A percentile compares a stretch with the other conserved stretches of the same genome.
Conservation (phyloP, 768 basidiomycete genomes). For the Multifurca ochricompacta region DNA sequence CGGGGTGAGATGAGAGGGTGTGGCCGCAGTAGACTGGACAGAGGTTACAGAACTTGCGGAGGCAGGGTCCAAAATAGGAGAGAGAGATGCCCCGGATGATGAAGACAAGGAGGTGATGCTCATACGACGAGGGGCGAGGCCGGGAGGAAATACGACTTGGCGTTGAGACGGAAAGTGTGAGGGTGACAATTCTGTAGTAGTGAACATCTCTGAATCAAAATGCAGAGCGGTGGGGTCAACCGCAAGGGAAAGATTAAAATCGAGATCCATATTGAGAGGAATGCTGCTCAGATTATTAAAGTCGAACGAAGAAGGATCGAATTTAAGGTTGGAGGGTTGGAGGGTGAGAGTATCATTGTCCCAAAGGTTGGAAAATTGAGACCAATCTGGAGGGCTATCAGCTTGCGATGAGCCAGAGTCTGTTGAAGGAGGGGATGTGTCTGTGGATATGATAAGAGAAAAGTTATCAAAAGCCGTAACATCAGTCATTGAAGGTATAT, state of each 20-base stretch:
- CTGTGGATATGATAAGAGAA: conserved; percentile 2
- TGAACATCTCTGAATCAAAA: conserved; percentile 33
- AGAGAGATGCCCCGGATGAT: conserved; percentile 47
- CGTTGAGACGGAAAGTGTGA: conserved; percentile 12
- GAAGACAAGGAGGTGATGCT: conserved; percentile 51
- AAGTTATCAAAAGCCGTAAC: background rate
- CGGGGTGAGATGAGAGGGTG: conserved; percentile 30
- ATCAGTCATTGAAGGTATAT: conserved; percentile 5
- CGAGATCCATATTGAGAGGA: conserved; percentile 47
- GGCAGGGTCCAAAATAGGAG: conserved; percentile 39
- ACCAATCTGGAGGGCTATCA: conserved; percentile 21
- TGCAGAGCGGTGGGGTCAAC: conserved; percentile 63
- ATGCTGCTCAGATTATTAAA: conserved; percentile 34
- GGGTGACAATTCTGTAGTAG: conserved; percentile 10
- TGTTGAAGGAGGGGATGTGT: conserved; percentile 5
- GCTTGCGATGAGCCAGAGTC: conserved; percentile 12
- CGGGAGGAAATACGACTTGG: conserved; percentile 16
- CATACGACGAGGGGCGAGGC: conserved; percentile 32
- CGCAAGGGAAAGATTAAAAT: conserved; percentile 49
- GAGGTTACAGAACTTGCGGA: conserved; percentile 25
- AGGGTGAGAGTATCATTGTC: background rate
- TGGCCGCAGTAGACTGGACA: background rate
- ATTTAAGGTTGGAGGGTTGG: conserved; percentile 3
- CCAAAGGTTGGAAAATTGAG: conserved; percentile 21
- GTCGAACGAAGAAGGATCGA: conserved; percentile 29